These are phyloP conservation scores for Ophiocordyceps australis DNA, from an alignment of 2,329 filamentous ascomycete species.

Conservation along the genomic window DNA sequence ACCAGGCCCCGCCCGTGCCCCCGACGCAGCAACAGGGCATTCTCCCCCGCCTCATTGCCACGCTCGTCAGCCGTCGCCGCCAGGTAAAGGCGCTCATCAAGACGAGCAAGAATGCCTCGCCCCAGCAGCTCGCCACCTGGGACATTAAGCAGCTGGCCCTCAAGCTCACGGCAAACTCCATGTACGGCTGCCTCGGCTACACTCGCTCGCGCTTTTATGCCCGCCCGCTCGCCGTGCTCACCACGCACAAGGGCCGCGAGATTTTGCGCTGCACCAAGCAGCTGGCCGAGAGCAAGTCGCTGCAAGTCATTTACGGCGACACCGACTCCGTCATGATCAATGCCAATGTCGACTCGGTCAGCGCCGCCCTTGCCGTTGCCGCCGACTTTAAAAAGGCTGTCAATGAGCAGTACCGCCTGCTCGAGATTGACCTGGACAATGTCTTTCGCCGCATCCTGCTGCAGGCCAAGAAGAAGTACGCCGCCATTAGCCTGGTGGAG, in stretches of 20 bases:
- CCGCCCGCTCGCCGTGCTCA: constrained; percentile 83
- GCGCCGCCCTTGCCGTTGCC: constrained; percentile 78
- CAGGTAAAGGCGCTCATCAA: constrained; percentile 98
- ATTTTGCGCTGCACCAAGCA: constrained; percentile 94
- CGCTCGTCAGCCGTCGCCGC: constrained; percentile 71
- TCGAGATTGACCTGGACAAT: constrained; percentile 98
- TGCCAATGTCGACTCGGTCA: constrained; percentile 85
- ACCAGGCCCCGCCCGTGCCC: constrained; percentile 78
- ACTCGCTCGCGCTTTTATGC: constrained; percentile 96
- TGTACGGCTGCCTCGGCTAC: constrained; percentile 98
- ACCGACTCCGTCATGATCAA: constrained; percentile 99
- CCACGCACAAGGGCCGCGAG: constrained; percentile 92
- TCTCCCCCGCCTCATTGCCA: constrained; percentile 77
- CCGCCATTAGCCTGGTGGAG: constrained; percentile 84
- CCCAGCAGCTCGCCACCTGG: constrained; percentile 83
- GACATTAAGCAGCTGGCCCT: constrained; percentile 95
- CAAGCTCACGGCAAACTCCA: constrained; percentile 96
- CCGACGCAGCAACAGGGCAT: constrained; percentile 64
- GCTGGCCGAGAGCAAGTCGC: constrained; percentile 73
- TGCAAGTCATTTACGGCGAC: constrained; percentile 96
- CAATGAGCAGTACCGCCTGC: constrained; percentile 78
- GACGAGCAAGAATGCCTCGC: constrained; percentile 65
- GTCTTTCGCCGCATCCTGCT: constrained; percentile 84
- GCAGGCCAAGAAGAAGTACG: constrained; percentile 99
- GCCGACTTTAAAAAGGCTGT: constrained; percentile 90